These are phyloP conservation scores for Peronospora destructor DNA, from an alignment of 352 stramenopile genomes.

Conservation along the genomic window DNA sequence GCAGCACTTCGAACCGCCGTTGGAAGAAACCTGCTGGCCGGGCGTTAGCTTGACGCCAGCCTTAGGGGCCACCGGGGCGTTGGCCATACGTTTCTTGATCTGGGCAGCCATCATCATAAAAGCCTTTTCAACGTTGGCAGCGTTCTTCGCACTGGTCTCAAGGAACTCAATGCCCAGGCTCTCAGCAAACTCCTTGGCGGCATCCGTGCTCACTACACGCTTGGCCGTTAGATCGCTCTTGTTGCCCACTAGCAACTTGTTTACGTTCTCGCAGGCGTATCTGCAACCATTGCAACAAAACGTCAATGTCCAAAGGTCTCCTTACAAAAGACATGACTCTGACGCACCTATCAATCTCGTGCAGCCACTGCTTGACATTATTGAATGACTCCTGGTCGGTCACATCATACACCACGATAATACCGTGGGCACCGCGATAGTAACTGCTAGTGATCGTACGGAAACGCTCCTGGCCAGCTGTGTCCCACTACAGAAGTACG, in stretches of 20 bases:
- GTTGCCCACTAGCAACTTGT: conserved; percentile 97
- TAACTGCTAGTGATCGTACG: conserved; percentile 99
- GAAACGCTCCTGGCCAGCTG: conserved; percentile 99
- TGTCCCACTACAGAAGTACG: conserved; percentile 91
- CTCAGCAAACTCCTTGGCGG: conserved; percentile 88
- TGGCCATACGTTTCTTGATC: conserved; percentile 89
- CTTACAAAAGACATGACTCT: neutral
- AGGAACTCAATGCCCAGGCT: conserved; percentile 85
- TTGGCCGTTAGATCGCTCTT: conserved; percentile 95
- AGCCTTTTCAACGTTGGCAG: conserved; percentile 85
- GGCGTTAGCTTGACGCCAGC: conserved; percentile 52
- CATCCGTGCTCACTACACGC: conserved; percentile 90
- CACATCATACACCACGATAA: conserved; percentile 99
- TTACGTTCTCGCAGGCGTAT: conserved; percentile 95
- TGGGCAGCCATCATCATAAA: conserved; percentile 92
- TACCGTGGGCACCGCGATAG: conserved; percentile 98
- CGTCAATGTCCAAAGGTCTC: neutral
- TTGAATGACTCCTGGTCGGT: conserved; percentile 97
- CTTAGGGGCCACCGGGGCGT: conserved; percentile 72
- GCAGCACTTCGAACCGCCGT: conserved; percentile 74
- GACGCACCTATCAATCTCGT: conserved; percentile 81
- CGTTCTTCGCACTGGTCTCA: conserved; percentile 87
- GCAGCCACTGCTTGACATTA: conserved; percentile 98
- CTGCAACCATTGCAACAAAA: conserved; percentile 26
- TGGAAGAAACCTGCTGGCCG: conserved; percentile 58